Conservation (phyloP, 306 rosid species). For the Prinsepia uniflora region DNA sequence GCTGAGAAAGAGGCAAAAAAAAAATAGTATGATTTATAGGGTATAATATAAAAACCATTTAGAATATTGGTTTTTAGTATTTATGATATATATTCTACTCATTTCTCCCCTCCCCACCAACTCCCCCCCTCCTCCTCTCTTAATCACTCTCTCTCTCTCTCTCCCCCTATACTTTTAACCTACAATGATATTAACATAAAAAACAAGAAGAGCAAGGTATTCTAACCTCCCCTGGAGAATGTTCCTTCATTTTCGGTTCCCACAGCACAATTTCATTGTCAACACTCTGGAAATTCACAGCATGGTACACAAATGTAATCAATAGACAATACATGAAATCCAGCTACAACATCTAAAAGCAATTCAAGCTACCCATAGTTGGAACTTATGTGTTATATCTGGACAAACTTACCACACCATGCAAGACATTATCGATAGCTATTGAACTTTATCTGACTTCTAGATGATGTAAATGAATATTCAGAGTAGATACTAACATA, state of each 20-base stretch:
- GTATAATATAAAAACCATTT: background rate
- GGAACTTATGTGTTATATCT: background rate
- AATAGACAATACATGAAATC: constrained; percentile 1
- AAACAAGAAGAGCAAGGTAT: constrained; percentile 17
- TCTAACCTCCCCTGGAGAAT: constrained; percentile 89
- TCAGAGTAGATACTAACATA: background rate
- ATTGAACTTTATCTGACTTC: constrained; percentile 1
- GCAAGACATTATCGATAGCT: background rate
- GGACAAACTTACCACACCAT: background rate
- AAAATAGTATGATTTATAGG: background rate
- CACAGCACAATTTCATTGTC: constrained; percentile 91
- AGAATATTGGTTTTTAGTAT: background rate
- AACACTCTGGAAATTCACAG: constrained; percentile 64
- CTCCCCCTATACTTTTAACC: background rate
- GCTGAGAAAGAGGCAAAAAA: background rate
- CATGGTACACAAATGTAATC: constrained; percentile 17
- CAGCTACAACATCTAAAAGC: constrained; percentile 3
- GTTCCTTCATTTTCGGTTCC: constrained; percentile 96
- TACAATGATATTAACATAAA: background rate
- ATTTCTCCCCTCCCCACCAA: constrained; percentile 1
- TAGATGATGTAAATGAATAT: background rate
- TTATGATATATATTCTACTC: background rate
- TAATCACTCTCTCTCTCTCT: background rate
- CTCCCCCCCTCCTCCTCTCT: too few relatives aligned
- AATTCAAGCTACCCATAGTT: background rate